These are phyloP conservation scores for Fusarium brachygibbosum DNA, from an alignment of 2,329 filamentous ascomycete genomes.

Conservation along the genomic window DNA sequence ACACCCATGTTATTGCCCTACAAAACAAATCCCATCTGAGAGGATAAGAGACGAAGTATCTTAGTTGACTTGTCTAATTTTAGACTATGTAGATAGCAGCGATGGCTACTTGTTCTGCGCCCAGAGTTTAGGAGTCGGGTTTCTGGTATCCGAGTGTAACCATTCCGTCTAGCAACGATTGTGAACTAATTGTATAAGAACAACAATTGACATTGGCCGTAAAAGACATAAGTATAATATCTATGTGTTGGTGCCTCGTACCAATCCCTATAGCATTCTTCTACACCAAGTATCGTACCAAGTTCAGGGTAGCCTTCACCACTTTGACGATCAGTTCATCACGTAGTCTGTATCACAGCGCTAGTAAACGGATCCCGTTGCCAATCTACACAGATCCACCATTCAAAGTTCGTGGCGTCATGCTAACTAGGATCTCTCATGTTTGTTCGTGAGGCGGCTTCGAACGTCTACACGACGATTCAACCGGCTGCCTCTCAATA, in stretches of 20 bases:
- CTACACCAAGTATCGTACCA: neutral
- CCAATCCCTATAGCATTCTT: neutral
- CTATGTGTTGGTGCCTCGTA: too few species aligned
- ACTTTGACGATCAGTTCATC: neutral
- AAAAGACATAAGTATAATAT: too few species aligned
- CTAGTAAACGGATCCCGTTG: neutral
- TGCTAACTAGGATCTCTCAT: slow-evolving; percentile 14
- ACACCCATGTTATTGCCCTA: neutral
- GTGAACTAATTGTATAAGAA: too few species aligned
- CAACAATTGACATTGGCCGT: too few species aligned
- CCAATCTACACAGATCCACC: neutral
- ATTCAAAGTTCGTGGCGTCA: slow-evolving; percentile 3
- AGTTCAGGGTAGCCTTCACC: neutral
- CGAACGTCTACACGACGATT: neutral
- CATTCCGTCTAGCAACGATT: too few species aligned
- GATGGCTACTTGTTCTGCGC: too few species aligned
- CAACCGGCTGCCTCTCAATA: slow-evolving; percentile 31
- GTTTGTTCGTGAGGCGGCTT: slow-evolving; percentile 25
- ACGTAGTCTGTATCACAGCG: neutral
- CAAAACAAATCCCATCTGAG: too few species aligned
- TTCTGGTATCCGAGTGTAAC: too few species aligned
- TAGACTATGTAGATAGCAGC: too few species aligned
- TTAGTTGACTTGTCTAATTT: too few species aligned
- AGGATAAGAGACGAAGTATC: too few species aligned
- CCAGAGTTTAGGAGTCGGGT: too few species aligned